Evolutionary conservation across 768 basidiomycete species (phyloP).

Genomic region (Mycena metata): DNA sequence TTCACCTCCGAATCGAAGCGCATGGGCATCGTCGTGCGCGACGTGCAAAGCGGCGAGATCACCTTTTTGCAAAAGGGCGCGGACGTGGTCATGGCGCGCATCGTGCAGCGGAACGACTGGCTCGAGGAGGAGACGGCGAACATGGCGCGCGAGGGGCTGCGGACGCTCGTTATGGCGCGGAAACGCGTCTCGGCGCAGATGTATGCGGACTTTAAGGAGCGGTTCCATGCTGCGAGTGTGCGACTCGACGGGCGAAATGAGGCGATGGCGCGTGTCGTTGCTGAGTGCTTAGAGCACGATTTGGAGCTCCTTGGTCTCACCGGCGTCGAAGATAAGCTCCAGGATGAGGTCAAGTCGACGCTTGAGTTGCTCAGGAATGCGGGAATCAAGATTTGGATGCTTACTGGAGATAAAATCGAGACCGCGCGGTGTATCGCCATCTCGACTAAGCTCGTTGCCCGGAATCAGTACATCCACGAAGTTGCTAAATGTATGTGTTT

Average conservation of each 20-base stretch:
- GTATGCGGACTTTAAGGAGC: constrained; percentile 80
- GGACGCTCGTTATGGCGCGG: constrained; percentile 93
- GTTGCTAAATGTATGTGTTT: constrained; percentile 84
- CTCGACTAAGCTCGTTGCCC: constrained; percentile 94
- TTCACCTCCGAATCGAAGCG: constrained; percentile 99
- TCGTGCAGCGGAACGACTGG: constrained; percentile 98
- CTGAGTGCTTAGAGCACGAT: constrained; percentile 86
- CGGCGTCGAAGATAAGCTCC: constrained; percentile 99
- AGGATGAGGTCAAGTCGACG: constrained; percentile 96
- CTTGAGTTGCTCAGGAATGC: constrained; percentile 94
- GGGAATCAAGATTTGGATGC: constrained; percentile 99
- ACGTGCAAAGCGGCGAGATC: constrained; percentile 80
- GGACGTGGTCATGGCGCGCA: constrained; percentile 96
- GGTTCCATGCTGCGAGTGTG: constrained; percentile 84
- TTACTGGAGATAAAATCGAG: constrained; percentile 99
- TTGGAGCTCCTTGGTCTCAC: constrained; percentile 94
- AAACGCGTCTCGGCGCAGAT: constrained; percentile 78
- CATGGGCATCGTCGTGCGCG: constrained; percentile 97
- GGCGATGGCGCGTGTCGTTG: constrained; percentile 81
- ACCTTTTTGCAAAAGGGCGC: constrained; percentile 97
- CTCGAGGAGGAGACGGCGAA: constrained; percentile 98
- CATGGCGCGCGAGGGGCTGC: constrained; percentile 96
- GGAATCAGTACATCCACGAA: constrained; percentile 98
- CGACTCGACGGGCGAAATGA: constrained; percentile 84
- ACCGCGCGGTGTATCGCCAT: constrained; percentile 99